Percentiles rank a stretch among this genome's conserved stretches.
Evolutionary conservation across 2,329 filamentous ascomycete genomes (phyloP).

Genomic region (Chrysoporthe puriensis): DNA sequence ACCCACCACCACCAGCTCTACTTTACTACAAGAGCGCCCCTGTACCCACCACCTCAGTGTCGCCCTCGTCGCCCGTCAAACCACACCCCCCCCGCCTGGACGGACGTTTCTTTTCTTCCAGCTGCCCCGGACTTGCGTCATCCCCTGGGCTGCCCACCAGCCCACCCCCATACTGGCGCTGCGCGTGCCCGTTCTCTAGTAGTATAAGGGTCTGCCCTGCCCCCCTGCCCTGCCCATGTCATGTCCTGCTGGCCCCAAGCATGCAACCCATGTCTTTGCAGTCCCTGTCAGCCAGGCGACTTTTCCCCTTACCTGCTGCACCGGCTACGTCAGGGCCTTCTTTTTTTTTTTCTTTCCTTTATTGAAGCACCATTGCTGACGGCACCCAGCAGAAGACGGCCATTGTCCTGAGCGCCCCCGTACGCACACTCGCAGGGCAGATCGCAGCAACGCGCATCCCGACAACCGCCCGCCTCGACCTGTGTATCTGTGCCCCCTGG

Average conservation of each 20-base stretch:
- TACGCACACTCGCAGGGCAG: neutral
- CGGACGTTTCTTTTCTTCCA: neutral
- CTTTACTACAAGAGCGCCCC: constrained; percentile 20
- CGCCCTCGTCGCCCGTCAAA: neutral
- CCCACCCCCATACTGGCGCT: constrained; percentile 6
- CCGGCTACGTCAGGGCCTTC: neutral
- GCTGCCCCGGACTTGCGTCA: constrained; percentile 9
- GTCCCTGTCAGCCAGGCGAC: constrained; percentile 1
- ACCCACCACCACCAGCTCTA: neutral
- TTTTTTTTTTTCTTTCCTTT: neutral
- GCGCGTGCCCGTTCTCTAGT: constrained; percentile 7
- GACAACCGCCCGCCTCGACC: no score
- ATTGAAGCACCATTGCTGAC: constrained; percentile 4
- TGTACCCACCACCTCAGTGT: constrained; percentile 9
- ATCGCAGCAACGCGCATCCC: neutral
- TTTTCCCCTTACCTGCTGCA: neutral
- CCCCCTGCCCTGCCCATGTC: constrained; percentile 12
- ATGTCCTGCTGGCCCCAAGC: neutral
- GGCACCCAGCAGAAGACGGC: neutral
- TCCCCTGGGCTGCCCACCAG: neutral
- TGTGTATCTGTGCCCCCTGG: neutral
- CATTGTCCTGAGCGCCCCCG: neutral
- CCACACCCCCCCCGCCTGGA: neutral
- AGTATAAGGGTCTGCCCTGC: constrained; percentile 15
- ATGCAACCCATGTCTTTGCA: constrained; percentile 17